Evolutionary conservation across 2,329 filamentous ascomycete genomes (phyloP).

Genomic region (Verticillium longisporum): DNA sequence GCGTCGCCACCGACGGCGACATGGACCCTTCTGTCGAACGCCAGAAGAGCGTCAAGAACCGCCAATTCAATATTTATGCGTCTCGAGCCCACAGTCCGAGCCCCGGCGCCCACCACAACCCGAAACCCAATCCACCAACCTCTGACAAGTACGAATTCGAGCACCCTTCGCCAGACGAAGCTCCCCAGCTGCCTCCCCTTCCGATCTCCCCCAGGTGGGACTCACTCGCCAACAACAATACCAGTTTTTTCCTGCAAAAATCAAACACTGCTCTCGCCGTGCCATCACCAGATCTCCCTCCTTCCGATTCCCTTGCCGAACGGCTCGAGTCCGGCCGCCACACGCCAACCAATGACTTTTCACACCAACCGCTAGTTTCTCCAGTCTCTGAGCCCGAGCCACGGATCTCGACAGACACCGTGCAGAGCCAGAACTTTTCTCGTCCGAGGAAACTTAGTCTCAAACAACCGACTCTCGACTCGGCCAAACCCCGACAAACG

Average conservation of each 20-base stretch:
- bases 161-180: slow-evolving; percentile 11
- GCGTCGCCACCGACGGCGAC: slow-evolving; percentile 1
- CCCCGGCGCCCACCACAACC: slow-evolving; percentile 6
- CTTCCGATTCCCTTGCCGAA: slow-evolving; percentile 22
- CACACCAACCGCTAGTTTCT: slow-evolving; percentile 8
- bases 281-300: slow-evolving; percentile 17
- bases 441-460: slow-evolving; percentile 49
- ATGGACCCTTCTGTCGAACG: slow-evolving; percentile 3
- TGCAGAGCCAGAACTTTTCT: slow-evolving; percentile 49
- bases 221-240: slow-evolving; percentile 21
- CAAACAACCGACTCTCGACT: slow-evolving; percentile 31
- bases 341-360: slow-evolving; percentile 12
- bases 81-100: slow-evolving; percentile 6
- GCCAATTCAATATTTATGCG: slow-evolving; percentile 13
- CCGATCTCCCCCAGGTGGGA: slow-evolving; percentile 40
- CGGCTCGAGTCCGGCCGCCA: neutral
- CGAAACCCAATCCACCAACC: slow-evolving; percentile 8
- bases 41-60: slow-evolving; percentile 8
- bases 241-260: slow-evolving; percentile 10
- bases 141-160: slow-evolving; percentile 9
- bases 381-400: slow-evolving; percentile 15
- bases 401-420: slow-evolving; percentile 12
- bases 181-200: slow-evolving; percentile 23
- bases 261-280: slow-evolving; percentile 16
- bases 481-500: slow-evolving; percentile 21